Base-by-base conservation (phyloP, 331 rosid genomes). In the Spiraea crenata region DNA sequence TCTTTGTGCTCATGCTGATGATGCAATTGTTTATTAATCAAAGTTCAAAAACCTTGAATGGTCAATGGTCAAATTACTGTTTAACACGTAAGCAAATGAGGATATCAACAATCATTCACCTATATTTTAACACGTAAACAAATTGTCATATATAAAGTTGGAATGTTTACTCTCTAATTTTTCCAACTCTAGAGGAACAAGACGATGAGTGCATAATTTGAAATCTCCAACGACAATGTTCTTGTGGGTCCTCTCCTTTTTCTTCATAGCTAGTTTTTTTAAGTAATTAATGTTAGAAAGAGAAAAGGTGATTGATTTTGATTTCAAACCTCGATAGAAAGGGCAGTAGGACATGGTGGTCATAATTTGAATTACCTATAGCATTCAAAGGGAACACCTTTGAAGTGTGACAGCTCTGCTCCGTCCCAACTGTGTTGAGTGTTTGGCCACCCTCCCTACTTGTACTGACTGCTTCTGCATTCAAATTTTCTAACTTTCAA, bases 321-420 rank as follows among this genome's bases (percentile, higher is more conserved):
- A 74, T 50, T 74, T 58, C 46, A 31, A 1, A 69, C n/a, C n/a
- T n/a, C n/a, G n/a, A n/a, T 13, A 63, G 39, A 52, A 51, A 48
- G 38, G 34, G 57, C 46, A 50, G 25, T 52, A 8, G 56, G 77
- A 56, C 57, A 82, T 64, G 48, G 69, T 50, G 47, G 77, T 65
- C 81, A 82, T 82, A 54, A 82, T 85, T 82, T 85, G 85, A 85
- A 64, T 81, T 72, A 75, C 62, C 62, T 47, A 72, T 65, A 79
- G 56, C 72, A 37, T 38, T 47, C 38, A 81, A 63, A 34, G 34
- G 17, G 35, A 34, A 56, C 69, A 38, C 39, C 82, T 76, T 80
- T 70, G 60, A 65, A 72, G 77, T 67, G 79, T 80, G 80, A 77
- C 85, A 84, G 85, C 85, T 81, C 79, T 54, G 44, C 78, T 54